Evolutionary conservation across 192 early-diverging fungal genomes (phyloP), one percentile per base, ranked within the genome.

Genomic region (Spizellomyces sp.): DNA sequence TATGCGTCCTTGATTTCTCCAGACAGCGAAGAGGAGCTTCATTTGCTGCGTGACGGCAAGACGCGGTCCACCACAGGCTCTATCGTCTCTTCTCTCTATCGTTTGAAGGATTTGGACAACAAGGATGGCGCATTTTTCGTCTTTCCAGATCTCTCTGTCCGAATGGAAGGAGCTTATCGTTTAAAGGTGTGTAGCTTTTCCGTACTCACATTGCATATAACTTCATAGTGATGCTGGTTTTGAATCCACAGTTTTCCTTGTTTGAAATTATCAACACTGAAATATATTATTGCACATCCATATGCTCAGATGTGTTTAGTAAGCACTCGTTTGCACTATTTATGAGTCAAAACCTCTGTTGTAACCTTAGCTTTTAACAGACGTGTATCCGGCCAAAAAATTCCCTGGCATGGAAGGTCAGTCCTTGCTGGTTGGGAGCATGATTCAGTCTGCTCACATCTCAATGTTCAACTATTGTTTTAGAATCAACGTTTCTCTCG

Each of bases 81-180:
- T 12, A 93, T 94, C 14, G 94, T 98, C 19, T 95, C 94, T 0
- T 96, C 94, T 15, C 79, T 96, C 57, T 95, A 93, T 61, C 90
- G 94, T 41, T 80, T 96, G 50, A 94, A 93, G 62, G 96, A 96
- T 65, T 84, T 91, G 27, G 92, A 95, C 59, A 88, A 90, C 70
- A 84, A 85, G 43, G 93, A 94, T 70, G 94, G 94, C n/a, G 94
- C 92, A 1, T 98, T 96, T 73, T 98, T 98, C 86, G 94, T 98
- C 45, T 98, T 98, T 78, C 93, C 96, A 27, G 96, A 98, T 78
- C 81, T 98, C 17, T 94, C 92, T 5, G 93, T 96, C n/a, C 79
- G 96, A 9, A 93, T 94, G 84, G 96, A 98, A 70, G 96, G 96
- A 87, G 59, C 71, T 4, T 85, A 82, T 58, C 67, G 79, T 14